A percentile compares a stretch with the other conserved stretches of the same genome.
These are phyloP conservation scores for Mortierella sp. DNA, from an alignment of 371 early-diverging fungal genomes.

Conservation along the genomic window DNA sequence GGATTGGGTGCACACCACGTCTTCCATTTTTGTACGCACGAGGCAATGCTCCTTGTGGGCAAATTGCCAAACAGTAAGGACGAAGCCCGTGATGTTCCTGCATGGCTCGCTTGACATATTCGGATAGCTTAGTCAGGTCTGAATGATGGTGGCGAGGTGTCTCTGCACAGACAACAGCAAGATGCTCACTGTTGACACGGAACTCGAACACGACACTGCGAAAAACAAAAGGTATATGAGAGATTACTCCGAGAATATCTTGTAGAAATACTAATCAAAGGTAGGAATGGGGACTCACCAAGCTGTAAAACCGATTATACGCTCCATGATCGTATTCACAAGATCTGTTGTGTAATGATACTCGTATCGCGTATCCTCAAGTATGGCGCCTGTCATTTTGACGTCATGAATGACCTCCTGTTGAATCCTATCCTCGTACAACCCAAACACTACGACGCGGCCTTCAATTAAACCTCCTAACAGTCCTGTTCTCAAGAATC, in stretches of 20 bases:
- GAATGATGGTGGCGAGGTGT: conserved; percentile 56
- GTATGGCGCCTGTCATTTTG: conserved; percentile 8
- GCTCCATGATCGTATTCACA: conserved; percentile 60
- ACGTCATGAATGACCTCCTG: conserved; percentile 55
- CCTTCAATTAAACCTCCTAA: conserved; percentile 81
- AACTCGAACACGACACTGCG: conserved; percentile 71
- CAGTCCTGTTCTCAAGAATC: conserved; percentile 81
- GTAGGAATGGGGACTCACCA: conserved; percentile 55
- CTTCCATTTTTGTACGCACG: conserved; percentile 76
- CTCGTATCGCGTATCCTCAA: conserved; percentile 56
- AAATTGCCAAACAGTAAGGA: conserved; percentile 67
- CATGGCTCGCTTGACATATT: conserved; percentile 61
- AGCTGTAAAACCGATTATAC: conserved; percentile 61
- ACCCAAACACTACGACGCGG: conserved; percentile 75
- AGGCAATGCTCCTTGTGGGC: conserved; percentile 71
- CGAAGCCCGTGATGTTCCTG: conserved; percentile 66
- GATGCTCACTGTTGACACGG: conserved; percentile 67
- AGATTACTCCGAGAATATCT: background rate
- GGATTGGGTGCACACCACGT: conserved; percentile 67
- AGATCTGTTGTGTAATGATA: conserved; percentile 64
- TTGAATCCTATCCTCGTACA: conserved; percentile 79
- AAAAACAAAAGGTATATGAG: background rate
- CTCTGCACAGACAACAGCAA: conserved; percentile 79
- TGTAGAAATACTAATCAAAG: no score
- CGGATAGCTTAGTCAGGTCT: conserved; percentile 61